phyloP scores from a whole-genome alignment of 2,329 filamentous ascomycete species.

The Cryphonectria parasitica region DNA sequence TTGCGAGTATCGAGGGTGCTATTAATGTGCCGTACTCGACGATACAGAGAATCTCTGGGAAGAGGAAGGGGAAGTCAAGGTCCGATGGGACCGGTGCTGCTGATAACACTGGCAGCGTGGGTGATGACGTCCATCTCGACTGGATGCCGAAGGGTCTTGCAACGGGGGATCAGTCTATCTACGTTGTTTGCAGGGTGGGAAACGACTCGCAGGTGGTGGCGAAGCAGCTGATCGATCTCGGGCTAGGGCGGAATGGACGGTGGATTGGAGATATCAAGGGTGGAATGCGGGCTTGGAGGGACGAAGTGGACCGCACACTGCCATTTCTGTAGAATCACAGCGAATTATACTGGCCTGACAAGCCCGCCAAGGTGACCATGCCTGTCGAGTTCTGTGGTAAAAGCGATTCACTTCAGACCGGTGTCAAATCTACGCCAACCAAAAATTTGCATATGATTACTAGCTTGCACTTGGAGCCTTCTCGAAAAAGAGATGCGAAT shows the following conservation, averaged over 20 bases:
- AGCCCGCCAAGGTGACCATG: neutral
- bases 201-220: slow-evolving; percentile 78
- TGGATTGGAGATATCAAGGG: slow-evolving; percentile 73
- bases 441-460: neutral
- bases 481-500: slow-evolving; percentile 24
- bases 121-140: neutral
- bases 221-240: slow-evolving; percentile 65
- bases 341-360: neutral
- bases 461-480: too few relatives aligned
- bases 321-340: slow-evolving; percentile 52
- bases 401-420: neutral
- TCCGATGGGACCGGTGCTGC: neutral
- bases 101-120: neutral
- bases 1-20: slow-evolving; percentile 76
- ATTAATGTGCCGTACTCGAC: slow-evolving; percentile 74
- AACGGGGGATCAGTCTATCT: slow-evolving; percentile 58
- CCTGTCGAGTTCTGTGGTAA: too few relatives aligned
- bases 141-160: slow-evolving; percentile 37
- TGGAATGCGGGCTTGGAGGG: slow-evolving; percentile 74
- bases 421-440: neutral
- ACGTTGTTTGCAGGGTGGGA: slow-evolving; percentile 73
- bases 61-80: slow-evolving; percentile 25
- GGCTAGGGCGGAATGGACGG: slow-evolving; percentile 55
- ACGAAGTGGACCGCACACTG: slow-evolving; percentile 63
- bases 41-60: slow-evolving; percentile 33